phyloP scores from a whole-genome alignment of 306 rosid species.

The Vigna nakashimae region DNA sequence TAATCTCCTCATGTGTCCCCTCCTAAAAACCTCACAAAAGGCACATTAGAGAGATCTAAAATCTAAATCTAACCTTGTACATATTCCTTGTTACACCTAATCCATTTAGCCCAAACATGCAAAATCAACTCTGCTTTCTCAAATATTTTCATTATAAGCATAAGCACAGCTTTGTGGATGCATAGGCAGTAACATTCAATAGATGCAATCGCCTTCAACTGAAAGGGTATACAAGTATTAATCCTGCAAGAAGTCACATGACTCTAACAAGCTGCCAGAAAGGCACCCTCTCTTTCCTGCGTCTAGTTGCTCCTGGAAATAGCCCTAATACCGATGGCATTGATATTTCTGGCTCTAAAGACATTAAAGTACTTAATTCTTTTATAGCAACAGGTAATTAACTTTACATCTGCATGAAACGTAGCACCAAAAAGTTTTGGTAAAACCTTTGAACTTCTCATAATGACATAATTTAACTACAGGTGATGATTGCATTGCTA shows the following conservation, averaged over 20 bases:
- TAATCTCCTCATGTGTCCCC: too few species aligned
- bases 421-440: background rate
- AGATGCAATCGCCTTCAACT: conserved; percentile 51
- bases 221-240: conserved; percentile 49
- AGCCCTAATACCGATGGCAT: conserved; percentile 69
- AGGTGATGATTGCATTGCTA: conserved; percentile 67
- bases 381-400: conserved; percentile 53
- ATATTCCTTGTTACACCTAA: background rate
- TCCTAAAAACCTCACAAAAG: too few species aligned
- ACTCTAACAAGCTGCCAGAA: conserved; percentile 50
- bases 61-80: background rate
- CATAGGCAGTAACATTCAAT: conserved; percentile 53
- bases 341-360: conserved; percentile 53
- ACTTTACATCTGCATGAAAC: background rate
- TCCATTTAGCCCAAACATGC: background rate
- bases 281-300: conserved; percentile 45
- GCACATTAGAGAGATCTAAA: background rate
- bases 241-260: conserved; percentile 61
- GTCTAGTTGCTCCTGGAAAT: conserved; percentile 53
- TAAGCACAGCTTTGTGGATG: background rate
- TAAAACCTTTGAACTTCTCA: background rate
- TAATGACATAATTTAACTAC: conserved; percentile 1
- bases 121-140: conserved; percentile 4
- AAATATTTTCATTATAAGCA: background rate
- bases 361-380: conserved; percentile 52